A percentile compares a stretch with the other conserved stretches of the same genome.
Evolutionary conservation across 192 early-diverging fungal genomes (phyloP).

Genomic region (Coemansia sp.): DNA sequence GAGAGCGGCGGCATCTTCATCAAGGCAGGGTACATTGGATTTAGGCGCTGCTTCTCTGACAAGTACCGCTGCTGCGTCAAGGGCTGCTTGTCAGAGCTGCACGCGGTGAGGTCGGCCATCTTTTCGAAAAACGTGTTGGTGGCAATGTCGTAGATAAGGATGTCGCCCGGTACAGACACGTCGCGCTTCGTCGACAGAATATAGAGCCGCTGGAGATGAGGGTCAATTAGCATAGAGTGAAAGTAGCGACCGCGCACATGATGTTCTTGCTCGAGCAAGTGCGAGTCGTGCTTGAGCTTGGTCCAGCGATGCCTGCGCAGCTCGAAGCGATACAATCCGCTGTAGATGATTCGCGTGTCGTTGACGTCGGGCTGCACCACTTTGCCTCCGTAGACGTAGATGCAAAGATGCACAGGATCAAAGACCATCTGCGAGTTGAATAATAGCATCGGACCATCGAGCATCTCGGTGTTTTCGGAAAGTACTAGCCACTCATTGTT

Average conservation of each 20-base stretch:
- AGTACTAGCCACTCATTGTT: conserved; percentile 69
- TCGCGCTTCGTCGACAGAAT: conserved; percentile 89
- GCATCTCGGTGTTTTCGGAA: conserved; percentile 75
- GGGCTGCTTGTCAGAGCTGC: conserved; percentile 15
- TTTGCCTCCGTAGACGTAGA: conserved; percentile 94
- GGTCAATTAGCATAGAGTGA: conserved; percentile 88
- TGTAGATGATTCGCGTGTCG: conserved; percentile 66
- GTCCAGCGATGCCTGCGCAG: conserved; percentile 71
- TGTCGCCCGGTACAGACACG: conserved; percentile 76
- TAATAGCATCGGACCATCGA: conserved; percentile 84
- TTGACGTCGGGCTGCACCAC: conserved; percentile 64
- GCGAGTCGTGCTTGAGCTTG: conserved; percentile 67
- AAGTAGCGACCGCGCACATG: conserved; percentile 85
- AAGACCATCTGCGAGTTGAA: conserved; percentile 96
- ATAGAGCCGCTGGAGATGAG: conserved; percentile 69
- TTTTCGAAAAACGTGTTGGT: conserved; percentile 74
- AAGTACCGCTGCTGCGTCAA: conserved; percentile 45
- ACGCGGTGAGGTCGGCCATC: conserved; percentile 24
- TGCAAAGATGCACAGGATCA: conserved; percentile 62
- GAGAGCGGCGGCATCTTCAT: conserved; percentile 4
- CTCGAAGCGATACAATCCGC: conserved; percentile 85
- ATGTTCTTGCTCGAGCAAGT: conserved; percentile 51
- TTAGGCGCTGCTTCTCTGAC: conserved; percentile 31
- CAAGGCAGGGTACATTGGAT: conserved; percentile 9
- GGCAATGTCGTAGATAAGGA: conserved; percentile 84